Conservation (phyloP, 805 yeast species). For the Scheffersomyces spartinae region DNA sequence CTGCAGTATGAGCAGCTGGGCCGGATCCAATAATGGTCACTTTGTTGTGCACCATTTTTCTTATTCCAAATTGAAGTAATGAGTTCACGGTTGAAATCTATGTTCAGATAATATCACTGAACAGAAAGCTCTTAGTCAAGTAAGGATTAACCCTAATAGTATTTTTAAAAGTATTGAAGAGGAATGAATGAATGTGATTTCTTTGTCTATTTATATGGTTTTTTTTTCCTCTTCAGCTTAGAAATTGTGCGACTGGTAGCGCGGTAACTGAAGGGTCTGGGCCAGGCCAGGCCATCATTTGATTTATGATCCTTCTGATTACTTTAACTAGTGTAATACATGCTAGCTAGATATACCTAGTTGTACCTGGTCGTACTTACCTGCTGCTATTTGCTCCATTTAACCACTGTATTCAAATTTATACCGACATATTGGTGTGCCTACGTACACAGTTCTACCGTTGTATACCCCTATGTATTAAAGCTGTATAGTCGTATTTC, state of each 20-base stretch:
- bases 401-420: too few species aligned
- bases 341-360: too few species aligned
- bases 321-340: too few species aligned
- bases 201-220: neutral
- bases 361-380: too few species aligned
- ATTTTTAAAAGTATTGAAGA: neutral
- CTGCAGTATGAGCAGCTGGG: conserved; percentile 99
- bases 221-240: neutral
- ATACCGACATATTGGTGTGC: too few species aligned
- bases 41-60: conserved; percentile 68
- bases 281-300: too few species aligned
- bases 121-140: neutral
- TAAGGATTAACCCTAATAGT: neutral
- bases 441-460: too few species aligned
- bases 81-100: neutral
- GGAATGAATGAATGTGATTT: neutral
- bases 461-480: too few species aligned
- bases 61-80: neutral
- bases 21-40: conserved; percentile 93
- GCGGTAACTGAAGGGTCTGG: too few species aligned
- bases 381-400: too few species aligned
- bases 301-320: too few species aligned
- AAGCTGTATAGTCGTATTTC: too few species aligned
- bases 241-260: conserved; percentile 7
- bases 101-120: neutral